Evolutionary conservation across 768 basidiomycete species (phyloP).

Genomic region (Lactarius pseudohatsudake): DNA sequence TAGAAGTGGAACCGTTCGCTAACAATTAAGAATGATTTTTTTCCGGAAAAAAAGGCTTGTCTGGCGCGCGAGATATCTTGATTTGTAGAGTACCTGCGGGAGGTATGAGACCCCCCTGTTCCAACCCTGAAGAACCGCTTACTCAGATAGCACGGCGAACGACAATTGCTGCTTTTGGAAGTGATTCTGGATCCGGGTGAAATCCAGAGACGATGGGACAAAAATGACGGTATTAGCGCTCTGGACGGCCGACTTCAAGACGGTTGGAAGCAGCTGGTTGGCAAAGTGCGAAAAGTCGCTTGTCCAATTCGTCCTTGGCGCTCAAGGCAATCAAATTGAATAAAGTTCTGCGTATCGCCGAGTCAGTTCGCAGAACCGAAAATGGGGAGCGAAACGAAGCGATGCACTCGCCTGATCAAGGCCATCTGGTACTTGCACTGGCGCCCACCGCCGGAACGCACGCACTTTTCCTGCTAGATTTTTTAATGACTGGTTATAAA

Average conservation of each 20-base stretch:
- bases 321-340: conserved; percentile 68
- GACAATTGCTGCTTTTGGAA: conserved; percentile 72
- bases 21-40: conserved; percentile 82
- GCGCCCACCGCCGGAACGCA: conserved; percentile 64
- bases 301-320: conserved; percentile 79
- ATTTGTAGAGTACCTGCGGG: conserved; percentile 80
- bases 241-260: conserved; percentile 92
- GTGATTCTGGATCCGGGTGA: conserved; percentile 86
- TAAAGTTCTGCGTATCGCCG: conserved; percentile 53
- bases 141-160: conserved; percentile 91
- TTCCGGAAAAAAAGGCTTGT: conserved; percentile 87
- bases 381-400: neutral
- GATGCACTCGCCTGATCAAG: conserved; percentile 64
- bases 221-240: conserved; percentile 87
- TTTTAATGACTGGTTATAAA: conserved; percentile 72
- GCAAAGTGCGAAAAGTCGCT: conserved; percentile 85
- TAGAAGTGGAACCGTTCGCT: conserved; percentile 99
- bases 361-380: neutral
- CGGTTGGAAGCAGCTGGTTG: conserved; percentile 78
- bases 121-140: conserved; percentile 31
- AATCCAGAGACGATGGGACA: conserved; percentile 95
- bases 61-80: conserved; percentile 93
- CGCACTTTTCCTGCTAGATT: conserved; percentile 87
- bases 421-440: conserved; percentile 78
- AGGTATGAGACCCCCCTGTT: neutral